phyloP scores from a whole-genome alignment of 2,329 filamentous ascomycete species.

The Trichophyton equinum region DNA sequence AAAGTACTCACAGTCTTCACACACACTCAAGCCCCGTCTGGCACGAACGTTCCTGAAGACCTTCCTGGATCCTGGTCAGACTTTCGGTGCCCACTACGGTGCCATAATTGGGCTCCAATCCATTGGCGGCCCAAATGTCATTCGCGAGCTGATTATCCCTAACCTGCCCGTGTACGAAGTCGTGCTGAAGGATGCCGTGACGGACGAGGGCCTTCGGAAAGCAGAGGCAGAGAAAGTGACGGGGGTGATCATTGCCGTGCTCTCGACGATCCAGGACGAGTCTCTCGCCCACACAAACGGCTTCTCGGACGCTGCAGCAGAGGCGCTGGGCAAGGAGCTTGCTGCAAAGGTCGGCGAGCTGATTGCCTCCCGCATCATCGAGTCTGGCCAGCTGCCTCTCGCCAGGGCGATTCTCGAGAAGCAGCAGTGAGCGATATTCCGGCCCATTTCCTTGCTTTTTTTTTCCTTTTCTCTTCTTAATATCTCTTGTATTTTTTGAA shows the following conservation, averaged over 20 bases:
- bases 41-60: slow-evolving; percentile 87
- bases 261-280: slow-evolving; percentile 43
- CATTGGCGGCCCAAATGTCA: slow-evolving; percentile 57
- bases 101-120: slow-evolving; percentile 68
- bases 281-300: slow-evolving; percentile 30
- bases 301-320: slow-evolving; percentile 24
- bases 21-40: slow-evolving; percentile 73
- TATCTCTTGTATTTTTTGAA: too few species aligned
- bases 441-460: background rate
- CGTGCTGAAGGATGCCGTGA: slow-evolving; percentile 44
- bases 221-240: slow-evolving; percentile 51
- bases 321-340: slow-evolving; percentile 27
- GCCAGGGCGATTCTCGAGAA: slow-evolving; percentile 27
- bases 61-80: slow-evolving; percentile 75
- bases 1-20: slow-evolving; percentile 70
- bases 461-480: background rate
- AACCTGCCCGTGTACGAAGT: slow-evolving; percentile 54
- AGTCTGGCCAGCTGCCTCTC: slow-evolving; percentile 29
- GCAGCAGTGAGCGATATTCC: slow-evolving; percentile 5
- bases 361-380: slow-evolving; percentile 30
- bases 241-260: slow-evolving; percentile 42
- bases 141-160: slow-evolving; percentile 52
- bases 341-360: slow-evolving; percentile 31
- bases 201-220: slow-evolving; percentile 41
- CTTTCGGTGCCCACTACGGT: slow-evolving; percentile 76